Evolutionary conservation across 805 yeast genomes (phyloP), one percentile per base, ranked within the genome.

Genomic region (Vanderwaltozyma tropicalis): DNA sequence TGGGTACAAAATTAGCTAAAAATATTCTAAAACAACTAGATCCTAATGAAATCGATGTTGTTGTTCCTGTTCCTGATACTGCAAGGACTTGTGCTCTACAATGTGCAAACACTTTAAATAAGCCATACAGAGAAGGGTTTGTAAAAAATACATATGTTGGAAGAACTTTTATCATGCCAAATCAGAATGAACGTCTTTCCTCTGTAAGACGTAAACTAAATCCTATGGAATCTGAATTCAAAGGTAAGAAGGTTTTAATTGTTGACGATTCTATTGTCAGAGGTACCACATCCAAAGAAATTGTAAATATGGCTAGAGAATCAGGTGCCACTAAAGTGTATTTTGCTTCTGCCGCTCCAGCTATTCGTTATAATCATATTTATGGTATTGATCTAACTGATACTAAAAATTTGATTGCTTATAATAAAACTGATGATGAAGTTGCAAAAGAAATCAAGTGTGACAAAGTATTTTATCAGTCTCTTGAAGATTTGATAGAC

Each of bases 341-440:
- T 59, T 81, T 92, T 61, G 98, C 98, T 0, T 84, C 95, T 19
- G 92, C 96, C 55, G 94, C 98, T 13, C 98, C 98, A 21, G 94
- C 96, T n/a, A 92, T 92, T 52, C 76, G 98, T 62, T 77, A 69
- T 64, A 92, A 92, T 65, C 98, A 92, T 59, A 86, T 92, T 41
- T 92, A 92, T 61, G 98, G 98, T 59, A 92, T 92, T 48, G 98
- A 92, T 66, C 72, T 92, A 44, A 97, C 98, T 21, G 97, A 92
- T 55, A 84, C 89, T 34, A 83, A 77, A 61, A 95, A 95, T 10
- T 69, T 92, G 26, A 96, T 92, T 32, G 98, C 96, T 5, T 92
- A 74, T 62, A 68, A 80, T 49, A 76, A 81, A 51, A 66, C 77
- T 8, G 89, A 79, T 44, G 76, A 74, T 2, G 85, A 84, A 59